These are phyloP conservation scores for Singerocomus inundabilis DNA, from an alignment of 1,284 basidiomycete genomes.

Conservation along the genomic window DNA sequence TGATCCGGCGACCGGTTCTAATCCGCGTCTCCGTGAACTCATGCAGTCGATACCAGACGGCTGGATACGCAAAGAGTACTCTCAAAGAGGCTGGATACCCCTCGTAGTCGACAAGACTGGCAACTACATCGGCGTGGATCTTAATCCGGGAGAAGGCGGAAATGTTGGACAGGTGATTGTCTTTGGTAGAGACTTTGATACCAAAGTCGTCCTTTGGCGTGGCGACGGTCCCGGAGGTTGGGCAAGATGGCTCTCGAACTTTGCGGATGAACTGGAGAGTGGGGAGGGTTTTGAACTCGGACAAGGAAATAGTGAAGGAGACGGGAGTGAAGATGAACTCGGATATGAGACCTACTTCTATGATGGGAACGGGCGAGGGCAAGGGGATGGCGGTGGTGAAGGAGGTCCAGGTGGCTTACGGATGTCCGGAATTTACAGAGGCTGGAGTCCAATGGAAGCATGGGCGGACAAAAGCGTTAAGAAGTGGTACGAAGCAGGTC, in stretches of 20 bases:
- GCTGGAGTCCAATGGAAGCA: constrained; percentile 88
- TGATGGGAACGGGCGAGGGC: constrained; percentile 70
- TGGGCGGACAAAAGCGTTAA: constrained; percentile 85
- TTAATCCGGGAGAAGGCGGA: constrained; percentile 81
- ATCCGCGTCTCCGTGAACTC: constrained; percentile 62
- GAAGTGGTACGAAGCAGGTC: constrained; percentile 79
- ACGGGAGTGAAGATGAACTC: constrained; percentile 76
- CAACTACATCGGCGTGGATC: constrained; percentile 96
- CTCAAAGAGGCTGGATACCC: constrained; percentile 94
- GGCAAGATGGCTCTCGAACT: constrained; percentile 92
- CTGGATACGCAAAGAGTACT: constrained; percentile 92
- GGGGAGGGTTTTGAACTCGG: constrained; percentile 87
- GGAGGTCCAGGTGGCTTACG: constrained; percentile 64
- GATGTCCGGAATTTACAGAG: constrained; percentile 79
- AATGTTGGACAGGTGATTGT: constrained; percentile 92
- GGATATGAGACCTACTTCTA: constrained; percentile 88
- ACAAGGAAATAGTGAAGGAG: constrained; percentile 45
- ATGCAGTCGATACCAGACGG: constrained; percentile 91
- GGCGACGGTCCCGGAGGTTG: constrained; percentile 92
- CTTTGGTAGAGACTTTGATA: constrained; percentile 97
- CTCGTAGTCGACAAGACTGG: constrained; percentile 91
- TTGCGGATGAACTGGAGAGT: constrained; percentile 90
- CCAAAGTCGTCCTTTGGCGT: constrained; percentile 91
- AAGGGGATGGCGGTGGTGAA: constrained; percentile 74
- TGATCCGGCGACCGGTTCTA: constrained; percentile 78